Percentiles rank a stretch among this genome's conserved stretches.
phyloP scores from a whole-genome alignment of 1,284 basidiomycete species.

The Heterobasidion parviporum region DNA sequence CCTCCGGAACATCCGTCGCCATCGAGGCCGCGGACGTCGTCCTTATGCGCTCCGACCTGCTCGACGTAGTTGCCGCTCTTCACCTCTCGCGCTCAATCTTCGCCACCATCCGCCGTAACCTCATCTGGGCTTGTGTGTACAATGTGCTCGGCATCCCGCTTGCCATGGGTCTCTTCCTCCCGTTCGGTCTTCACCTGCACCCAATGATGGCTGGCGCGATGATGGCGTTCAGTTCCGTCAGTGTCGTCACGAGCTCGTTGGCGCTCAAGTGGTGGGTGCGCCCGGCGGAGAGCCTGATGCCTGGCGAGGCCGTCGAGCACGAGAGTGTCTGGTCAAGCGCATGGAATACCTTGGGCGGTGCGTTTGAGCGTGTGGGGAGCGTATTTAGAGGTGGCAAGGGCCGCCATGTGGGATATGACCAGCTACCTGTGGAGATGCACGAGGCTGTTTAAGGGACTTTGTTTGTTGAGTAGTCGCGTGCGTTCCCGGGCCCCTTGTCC shows the following conservation, averaged over 20 bases:
- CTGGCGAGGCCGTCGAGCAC: slow-evolving; percentile 37
- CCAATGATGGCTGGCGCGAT: slow-evolving; percentile 98
- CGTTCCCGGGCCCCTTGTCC: not conserved
- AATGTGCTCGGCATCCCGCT: slow-evolving; percentile 95
- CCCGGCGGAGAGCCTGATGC: slow-evolving; percentile 63
- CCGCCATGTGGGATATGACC: slow-evolving; percentile 48
- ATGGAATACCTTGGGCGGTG: slow-evolving; percentile 25
- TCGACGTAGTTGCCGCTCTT: slow-evolving; percentile 95
- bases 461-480: not conserved
- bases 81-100: slow-evolving; percentile 90
- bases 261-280: slow-evolving; percentile 83
- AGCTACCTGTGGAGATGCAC: slow-evolving; percentile 63
- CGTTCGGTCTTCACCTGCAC: slow-evolving; percentile 87
- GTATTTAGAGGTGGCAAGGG: slow-evolving; percentile 31
- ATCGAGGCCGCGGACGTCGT: slow-evolving; percentile 98
- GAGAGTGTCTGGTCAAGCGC: slow-evolving; percentile 37
- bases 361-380: slow-evolving; percentile 36
- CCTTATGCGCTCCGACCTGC: slow-evolving; percentile 91
- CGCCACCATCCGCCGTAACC: slow-evolving; percentile 81
- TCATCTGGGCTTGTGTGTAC: slow-evolving; percentile 91
- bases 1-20: slow-evolving; percentile 92
- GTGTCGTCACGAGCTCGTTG: slow-evolving; percentile 88
- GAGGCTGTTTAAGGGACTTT: slow-evolving; percentile 21
- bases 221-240: slow-evolving; percentile 97
- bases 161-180: slow-evolving; percentile 95